These are phyloP conservation scores for Phoenix roebelenii DNA, from an alignment of 176 grass and related monocot genomes.

Conservation along the genomic window DNA sequence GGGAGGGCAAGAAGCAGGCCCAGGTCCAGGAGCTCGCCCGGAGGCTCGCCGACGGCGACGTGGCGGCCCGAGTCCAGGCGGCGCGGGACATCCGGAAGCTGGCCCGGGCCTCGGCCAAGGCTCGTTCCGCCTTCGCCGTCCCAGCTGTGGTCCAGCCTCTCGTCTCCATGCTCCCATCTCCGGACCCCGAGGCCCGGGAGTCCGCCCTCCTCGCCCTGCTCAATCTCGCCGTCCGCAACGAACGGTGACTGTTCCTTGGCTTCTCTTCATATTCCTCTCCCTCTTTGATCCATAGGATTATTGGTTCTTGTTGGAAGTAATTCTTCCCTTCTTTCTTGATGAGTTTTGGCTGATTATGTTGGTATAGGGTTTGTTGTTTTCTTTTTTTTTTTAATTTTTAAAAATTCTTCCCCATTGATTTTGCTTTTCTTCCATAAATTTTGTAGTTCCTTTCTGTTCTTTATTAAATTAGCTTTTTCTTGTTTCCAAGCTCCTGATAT, in stretches of 20 bases:
- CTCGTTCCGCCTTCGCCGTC: conserved; percentile 15
- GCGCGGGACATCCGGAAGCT: conserved; percentile 19
- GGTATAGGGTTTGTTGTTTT: too few relatives aligned
- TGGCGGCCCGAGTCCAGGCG: conserved; percentile 8
- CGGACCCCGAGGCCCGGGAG: conserved; percentile 5
- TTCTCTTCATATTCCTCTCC: background rate
- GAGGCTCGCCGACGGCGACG: conserved; percentile 12
- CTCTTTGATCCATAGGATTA: background rate
- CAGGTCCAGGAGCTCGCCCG: conserved; percentile 13
- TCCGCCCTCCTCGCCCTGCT: conserved; percentile 20
- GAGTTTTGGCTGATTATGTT: too few relatives aligned
- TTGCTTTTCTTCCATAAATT: too few relatives aligned
- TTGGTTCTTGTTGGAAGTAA: too few relatives aligned
- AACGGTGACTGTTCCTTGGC: background rate
- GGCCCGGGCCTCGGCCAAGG: conserved; percentile 6
- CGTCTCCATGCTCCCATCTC: conserved; percentile 15
- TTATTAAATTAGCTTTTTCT: too few relatives aligned
- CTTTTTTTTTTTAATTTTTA: too few relatives aligned
- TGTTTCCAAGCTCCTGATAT: too few relatives aligned
- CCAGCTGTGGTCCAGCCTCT: conserved; percentile 21
- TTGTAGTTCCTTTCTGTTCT: too few relatives aligned
- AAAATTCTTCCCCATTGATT: too few relatives aligned
- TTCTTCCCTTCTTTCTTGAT: too few relatives aligned
- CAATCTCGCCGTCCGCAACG: conserved; percentile 22
- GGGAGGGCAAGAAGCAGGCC: conserved; percentile 7